Evolutionary conservation across 371 early-diverging fungal genomes (phyloP).

Genomic region (Mucor sp.): DNA sequence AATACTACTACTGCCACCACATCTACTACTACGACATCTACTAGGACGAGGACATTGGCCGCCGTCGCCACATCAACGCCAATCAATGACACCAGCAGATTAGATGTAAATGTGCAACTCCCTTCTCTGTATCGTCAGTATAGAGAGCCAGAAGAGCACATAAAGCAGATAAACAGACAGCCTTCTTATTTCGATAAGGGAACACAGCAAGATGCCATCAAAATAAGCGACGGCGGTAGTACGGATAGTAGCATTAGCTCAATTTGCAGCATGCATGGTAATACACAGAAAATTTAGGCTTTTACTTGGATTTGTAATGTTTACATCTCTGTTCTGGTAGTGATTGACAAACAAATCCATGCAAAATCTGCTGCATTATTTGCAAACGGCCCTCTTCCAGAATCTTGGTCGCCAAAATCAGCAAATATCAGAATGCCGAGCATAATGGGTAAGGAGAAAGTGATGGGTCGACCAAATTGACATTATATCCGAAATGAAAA

Average conservation of each 20-base stretch:
- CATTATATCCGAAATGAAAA: constrained; percentile 5
- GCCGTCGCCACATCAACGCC: too few relatives aligned
- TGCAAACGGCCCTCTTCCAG: constrained; percentile 12
- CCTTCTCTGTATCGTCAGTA: constrained; percentile 6
- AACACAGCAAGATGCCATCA: constrained; percentile 1
- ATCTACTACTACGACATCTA: too few relatives aligned
- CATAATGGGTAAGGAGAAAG: constrained; percentile 14
- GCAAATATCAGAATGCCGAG: constrained; percentile 7
- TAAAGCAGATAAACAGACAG: neutral
- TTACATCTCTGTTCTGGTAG: neutral
- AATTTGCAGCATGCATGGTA: constrained; percentile 5
- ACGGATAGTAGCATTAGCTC: constrained; percentile 5
- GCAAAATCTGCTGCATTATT: constrained; percentile 25
- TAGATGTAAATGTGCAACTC: constrained; percentile 1
- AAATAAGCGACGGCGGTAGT: neutral
- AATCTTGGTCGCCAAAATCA: neutral
- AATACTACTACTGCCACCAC: too few relatives aligned
- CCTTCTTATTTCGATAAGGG: constrained; percentile 4
- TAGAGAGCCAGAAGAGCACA: neutral
- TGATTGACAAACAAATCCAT: neutral
- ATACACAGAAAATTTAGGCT: neutral
- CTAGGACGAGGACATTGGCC: neutral
- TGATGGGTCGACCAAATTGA: neutral
- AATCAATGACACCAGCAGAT: too few relatives aligned
- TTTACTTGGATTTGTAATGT: neutral